Evolutionary conservation across 2,329 filamentous ascomycete genomes (phyloP), one percentile per base, ranked within the genome.

Genomic region (Fusarium decemcellulare): DNA sequence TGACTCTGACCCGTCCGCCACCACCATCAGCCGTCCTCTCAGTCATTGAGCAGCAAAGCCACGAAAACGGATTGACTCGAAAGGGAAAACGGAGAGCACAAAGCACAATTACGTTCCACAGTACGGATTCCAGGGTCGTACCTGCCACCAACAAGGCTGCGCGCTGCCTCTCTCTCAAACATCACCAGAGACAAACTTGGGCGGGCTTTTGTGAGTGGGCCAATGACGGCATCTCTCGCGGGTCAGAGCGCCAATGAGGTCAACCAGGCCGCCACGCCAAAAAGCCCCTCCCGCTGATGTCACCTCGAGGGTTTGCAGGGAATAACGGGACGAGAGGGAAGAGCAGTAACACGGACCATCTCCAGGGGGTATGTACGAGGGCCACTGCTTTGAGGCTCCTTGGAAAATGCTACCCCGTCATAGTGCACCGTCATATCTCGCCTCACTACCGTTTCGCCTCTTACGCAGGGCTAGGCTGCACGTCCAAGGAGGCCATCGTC

Each of bases 171-270:
- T 23, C 18, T 23, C 18, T 23, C 18, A 23, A 34, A 34, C 11
- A 34, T 50, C 46, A 10, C 46, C 47, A 30, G 30, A 27, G 32
- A 51, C 10, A 32, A 27, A 50, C 42, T 55, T 48, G 37, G 61
- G 48, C 37, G 14, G 55, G 52, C 11, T 11, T 34, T 51, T 2
- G 8, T 46, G 50, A 55, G 68, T 70, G 68, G 68, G 67, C 67
- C 68, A 70, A 68, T 70, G 72, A 74, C 72, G 72, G 71, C 69
- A 74, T 72, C 23, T 40, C 27, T 51, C 61, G 58, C 34, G n/a
- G 39, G 42, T 29, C 30, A 52, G 34, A 44, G 62, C 68, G 67
- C 71, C 68, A 72, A 67, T 74, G 72, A 74, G 65, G 71, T 74
- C 72, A 74, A 71, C 10, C 50, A 39, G 34, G 32, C 65, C 54